Conservation (phyloP, 2,329 filamentous ascomycete species). For the Coleophoma eucalyptorum region DNA sequence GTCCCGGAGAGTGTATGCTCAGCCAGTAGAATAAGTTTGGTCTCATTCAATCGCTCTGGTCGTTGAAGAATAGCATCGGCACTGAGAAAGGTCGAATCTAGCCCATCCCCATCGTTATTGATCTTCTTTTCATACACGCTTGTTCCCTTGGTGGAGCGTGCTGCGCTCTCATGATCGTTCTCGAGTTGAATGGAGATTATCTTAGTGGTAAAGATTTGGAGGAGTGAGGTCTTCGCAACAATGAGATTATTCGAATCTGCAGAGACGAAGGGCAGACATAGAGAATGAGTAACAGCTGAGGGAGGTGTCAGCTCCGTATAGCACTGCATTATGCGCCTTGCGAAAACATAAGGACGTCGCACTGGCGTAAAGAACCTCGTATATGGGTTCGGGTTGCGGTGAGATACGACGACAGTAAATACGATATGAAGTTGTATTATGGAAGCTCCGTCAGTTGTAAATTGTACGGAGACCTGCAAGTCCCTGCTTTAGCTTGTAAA, state of each 20-base stretch:
- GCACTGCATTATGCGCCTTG: constrained; percentile 71
- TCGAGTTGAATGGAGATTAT: constrained; percentile 59
- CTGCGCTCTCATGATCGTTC: constrained; percentile 14
- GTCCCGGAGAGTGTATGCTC: constrained; percentile 84
- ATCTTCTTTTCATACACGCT: constrained; percentile 45
- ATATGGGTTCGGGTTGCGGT: not conserved
- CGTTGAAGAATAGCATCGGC: constrained; percentile 57
- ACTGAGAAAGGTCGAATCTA: constrained; percentile 64
- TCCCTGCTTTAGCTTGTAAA: no score
- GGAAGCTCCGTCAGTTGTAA: no score
- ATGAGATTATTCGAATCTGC: constrained; percentile 78
- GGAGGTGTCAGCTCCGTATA: constrained; percentile 95
- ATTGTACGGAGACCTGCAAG: no score
- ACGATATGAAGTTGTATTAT: no score
- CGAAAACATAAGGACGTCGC: constrained; percentile 3
- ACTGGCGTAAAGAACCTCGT: not conserved
- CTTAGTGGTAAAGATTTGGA: constrained; percentile 84
- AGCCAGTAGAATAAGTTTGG: constrained; percentile 78
- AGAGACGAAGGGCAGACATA: constrained; percentile 74
- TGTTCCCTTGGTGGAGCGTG: constrained; percentile 34
- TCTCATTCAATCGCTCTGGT: constrained; percentile 60
- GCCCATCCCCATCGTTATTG: constrained; percentile 55
- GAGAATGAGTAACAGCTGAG: constrained; percentile 86
- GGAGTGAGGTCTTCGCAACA: constrained; percentile 85
- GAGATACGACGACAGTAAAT: not conserved